phyloP scores from a whole-genome alignment of 108 stramenopile species.

The Fragilariopsis cylindrus region DNA sequence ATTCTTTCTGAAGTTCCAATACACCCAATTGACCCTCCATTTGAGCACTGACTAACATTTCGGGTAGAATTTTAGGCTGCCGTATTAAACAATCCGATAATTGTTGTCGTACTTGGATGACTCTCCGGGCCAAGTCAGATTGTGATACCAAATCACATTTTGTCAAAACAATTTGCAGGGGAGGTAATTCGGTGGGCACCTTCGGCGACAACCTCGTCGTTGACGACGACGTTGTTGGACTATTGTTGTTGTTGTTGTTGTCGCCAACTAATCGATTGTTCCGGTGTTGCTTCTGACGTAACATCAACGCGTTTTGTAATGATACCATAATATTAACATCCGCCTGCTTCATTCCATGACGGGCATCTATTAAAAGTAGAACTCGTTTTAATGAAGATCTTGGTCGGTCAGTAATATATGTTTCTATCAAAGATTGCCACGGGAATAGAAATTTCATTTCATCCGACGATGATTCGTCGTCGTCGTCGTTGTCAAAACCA shows the following conservation, averaged over 20 bases:
- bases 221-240: no score
- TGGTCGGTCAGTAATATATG: constrained; percentile 61
- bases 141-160: constrained; percentile 84
- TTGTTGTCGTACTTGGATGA: constrained; percentile 59
- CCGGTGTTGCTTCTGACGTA: not conserved
- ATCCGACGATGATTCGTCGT: constrained; percentile 10
- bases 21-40: constrained; percentile 63
- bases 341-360: constrained; percentile 79
- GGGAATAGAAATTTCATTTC: constrained; percentile 23
- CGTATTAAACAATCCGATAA: constrained; percentile 68
- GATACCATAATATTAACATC: constrained; percentile 66
- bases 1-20: constrained; percentile 74
- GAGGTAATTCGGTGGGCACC: constrained; percentile 47
- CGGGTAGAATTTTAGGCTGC: constrained; percentile 68
- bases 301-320: constrained; percentile 40
- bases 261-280: not conserved
- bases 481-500: not conserved
- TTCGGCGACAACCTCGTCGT: not conserved
- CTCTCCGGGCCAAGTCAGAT: constrained; percentile 70
- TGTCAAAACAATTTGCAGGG: constrained; percentile 82
- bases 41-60: constrained; percentile 79
- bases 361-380: constrained; percentile 73
- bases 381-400: constrained; percentile 64
- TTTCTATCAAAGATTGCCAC: constrained; percentile 66
- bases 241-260: not conserved